These are phyloP conservation scores for Phoma sp. DNA, from an alignment of 2,329 filamentous ascomycete species.

Conservation along the genomic window DNA sequence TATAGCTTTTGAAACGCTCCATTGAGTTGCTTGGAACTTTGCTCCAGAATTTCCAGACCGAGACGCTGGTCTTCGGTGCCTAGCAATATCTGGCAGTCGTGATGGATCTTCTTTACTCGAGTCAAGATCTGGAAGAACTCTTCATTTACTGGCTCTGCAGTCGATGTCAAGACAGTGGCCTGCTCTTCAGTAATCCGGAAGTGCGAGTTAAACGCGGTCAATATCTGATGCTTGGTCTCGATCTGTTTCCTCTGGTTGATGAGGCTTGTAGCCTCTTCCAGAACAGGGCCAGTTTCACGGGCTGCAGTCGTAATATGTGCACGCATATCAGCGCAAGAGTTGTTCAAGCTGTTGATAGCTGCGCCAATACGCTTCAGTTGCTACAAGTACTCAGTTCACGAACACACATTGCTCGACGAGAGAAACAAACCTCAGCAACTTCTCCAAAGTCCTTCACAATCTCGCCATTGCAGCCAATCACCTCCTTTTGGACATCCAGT, in stretches of 20 bases:
- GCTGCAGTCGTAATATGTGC: slow-evolving; percentile 78
- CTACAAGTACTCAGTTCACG: slow-evolving; percentile 55
- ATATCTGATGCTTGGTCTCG: slow-evolving; percentile 79
- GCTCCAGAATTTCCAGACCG: slow-evolving; percentile 89
- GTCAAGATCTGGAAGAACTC: slow-evolving; percentile 79
- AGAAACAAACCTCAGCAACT: slow-evolving; percentile 75
- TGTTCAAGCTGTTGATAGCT: slow-evolving; percentile 80
- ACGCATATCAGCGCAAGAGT: slow-evolving; percentile 81
- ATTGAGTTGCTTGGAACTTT: slow-evolving; percentile 86
- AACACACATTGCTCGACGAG: not conserved
- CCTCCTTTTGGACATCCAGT: slow-evolving; percentile 86
- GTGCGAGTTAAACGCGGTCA: slow-evolving; percentile 79
- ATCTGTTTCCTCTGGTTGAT: slow-evolving; percentile 76
- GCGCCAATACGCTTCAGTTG: slow-evolving; percentile 86
- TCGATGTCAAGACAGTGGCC: slow-evolving; percentile 74
- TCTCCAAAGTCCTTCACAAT: slow-evolving; percentile 87
- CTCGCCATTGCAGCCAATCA: slow-evolving; percentile 89
- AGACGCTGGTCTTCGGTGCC: slow-evolving; percentile 89
- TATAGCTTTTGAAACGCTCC: slow-evolving; percentile 94
- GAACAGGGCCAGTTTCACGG: slow-evolving; percentile 73
- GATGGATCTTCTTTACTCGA: slow-evolving; percentile 85
- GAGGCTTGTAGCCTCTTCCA: slow-evolving; percentile 78
- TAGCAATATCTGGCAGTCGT: slow-evolving; percentile 86
- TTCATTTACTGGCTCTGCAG: slow-evolving; percentile 83
- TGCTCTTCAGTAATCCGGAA: slow-evolving; percentile 88